A percentile compares a stretch with the other conserved stretches of the same genome.
Evolutionary conservation across 2,329 filamentous ascomycete genomes (phyloP).

Genomic region (Fusarium acutatum): DNA sequence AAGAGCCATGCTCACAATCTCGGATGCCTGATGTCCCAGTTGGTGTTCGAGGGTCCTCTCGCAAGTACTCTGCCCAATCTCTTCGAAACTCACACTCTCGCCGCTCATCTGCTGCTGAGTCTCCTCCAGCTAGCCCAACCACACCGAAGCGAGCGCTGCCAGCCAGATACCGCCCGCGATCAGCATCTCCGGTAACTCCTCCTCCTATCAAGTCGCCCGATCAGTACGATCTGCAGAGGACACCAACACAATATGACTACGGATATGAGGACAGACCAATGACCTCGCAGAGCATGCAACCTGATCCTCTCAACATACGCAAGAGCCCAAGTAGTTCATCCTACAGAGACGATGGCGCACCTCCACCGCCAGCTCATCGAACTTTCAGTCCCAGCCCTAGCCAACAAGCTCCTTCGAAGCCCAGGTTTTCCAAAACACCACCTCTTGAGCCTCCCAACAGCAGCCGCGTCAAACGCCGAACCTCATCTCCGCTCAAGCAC

Average conservation of each 20-base stretch:
- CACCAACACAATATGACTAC: conserved; percentile 48
- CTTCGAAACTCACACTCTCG: conserved; percentile 34
- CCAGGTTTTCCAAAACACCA: conserved; percentile 48
- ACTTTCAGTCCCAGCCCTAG: conserved; percentile 47
- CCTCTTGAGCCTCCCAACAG: conserved; percentile 57
- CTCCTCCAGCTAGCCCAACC: conserved; percentile 42
- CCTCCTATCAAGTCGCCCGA: conserved; percentile 38
- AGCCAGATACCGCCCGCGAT: conserved; percentile 39
- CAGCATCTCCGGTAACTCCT: conserved; percentile 36
- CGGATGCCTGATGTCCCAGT: conserved; percentile 45
- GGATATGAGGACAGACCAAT: conserved; percentile 41
- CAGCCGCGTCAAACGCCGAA: conserved; percentile 69
- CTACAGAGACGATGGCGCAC: conserved; percentile 62
- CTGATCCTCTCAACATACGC: conserved; percentile 49
- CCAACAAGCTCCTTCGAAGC: conserved; percentile 40
- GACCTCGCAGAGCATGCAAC: conserved; percentile 50
- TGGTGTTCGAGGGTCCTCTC: conserved; percentile 41
- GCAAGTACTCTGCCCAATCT: conserved; percentile 37
- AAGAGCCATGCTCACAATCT: conserved; percentile 33
- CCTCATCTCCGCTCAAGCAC: conserved; percentile 94
- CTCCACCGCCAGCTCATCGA: conserved; percentile 64
- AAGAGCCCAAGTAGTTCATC: conserved; percentile 44
- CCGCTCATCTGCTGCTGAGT: conserved; percentile 29
- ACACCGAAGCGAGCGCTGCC: conserved; percentile 45
- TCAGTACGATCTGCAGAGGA: conserved; percentile 43